phyloP scores from a whole-genome alignment of 257 asterid genomes.

The Thymus quinquecostatus region DNA sequence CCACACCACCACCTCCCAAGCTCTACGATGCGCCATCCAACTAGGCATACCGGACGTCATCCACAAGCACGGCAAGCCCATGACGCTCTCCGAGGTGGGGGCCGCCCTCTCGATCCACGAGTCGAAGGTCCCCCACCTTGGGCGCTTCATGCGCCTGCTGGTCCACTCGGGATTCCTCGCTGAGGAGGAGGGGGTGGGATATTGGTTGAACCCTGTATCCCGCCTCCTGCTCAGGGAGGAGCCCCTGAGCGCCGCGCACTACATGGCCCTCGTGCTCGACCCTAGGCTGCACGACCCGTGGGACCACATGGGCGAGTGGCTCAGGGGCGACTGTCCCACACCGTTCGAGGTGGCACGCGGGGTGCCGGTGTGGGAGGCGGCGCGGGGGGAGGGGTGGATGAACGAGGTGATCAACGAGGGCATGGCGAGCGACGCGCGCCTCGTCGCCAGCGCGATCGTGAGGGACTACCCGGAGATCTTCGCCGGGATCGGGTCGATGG shows the following conservation, averaged over 20 bases:
- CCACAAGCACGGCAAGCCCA: constrained; percentile 10
- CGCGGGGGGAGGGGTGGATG: neutral
- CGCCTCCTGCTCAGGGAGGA: neutral
- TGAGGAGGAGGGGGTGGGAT: neutral
- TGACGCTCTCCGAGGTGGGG: neutral
- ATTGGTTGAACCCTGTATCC: neutral
- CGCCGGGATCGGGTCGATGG: neutral
- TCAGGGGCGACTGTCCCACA: neutral
- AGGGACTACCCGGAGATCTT: neutral
- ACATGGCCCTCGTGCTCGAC: neutral
- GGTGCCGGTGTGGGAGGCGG: neutral
- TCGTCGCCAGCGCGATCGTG: neutral
- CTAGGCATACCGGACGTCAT: constrained; percentile 6
- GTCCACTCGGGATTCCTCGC: neutral
- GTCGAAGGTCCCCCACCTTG: neutral
- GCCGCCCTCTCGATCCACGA: neutral
- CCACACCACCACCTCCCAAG: neutral
- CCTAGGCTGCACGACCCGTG: neutral
- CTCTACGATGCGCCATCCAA: neutral
- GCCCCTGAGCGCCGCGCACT: neutral
- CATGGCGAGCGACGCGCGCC: constrained; percentile 11
- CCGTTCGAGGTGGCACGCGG: neutral
- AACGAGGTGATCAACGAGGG: neutral
- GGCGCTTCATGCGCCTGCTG: neutral
- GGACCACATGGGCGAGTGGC: neutral